These are phyloP conservation scores for Colletotrichum costaricense DNA, from an alignment of 2,329 filamentous ascomycete genomes.

Conservation along the genomic window DNA sequence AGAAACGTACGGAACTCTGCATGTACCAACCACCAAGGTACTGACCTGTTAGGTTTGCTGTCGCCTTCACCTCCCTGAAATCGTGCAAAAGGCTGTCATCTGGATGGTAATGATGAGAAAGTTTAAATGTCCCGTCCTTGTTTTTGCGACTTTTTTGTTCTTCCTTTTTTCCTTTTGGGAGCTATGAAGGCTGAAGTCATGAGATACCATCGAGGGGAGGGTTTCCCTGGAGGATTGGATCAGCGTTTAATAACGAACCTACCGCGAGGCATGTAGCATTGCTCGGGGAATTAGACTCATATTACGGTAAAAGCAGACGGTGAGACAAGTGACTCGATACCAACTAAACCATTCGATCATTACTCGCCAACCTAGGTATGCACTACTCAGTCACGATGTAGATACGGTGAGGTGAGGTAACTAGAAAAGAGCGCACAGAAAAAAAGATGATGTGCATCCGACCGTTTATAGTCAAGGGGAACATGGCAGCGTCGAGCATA, in stretches of 20 bases:
- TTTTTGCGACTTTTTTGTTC: not conserved
- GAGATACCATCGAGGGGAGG: not conserved
- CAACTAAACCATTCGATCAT: constrained; percentile 9
- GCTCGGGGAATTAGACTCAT: constrained; percentile 5
- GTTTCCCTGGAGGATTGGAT: constrained; percentile 14
- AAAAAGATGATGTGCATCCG: not conserved
- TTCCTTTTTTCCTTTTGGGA: no score
- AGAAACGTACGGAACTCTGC: not conserved
- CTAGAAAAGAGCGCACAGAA: not conserved
- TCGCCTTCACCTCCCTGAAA: not conserved
- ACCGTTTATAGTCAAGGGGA: not conserved
- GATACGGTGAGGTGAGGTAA: constrained; percentile 7
- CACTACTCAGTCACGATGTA: constrained; percentile 1
- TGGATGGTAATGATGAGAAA: not conserved
- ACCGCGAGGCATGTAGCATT: constrained; percentile 12
- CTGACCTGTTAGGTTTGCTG: not conserved
- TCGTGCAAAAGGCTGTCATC: not conserved
- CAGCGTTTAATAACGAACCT: constrained; percentile 14
- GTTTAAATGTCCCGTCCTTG: not conserved
- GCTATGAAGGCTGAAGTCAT: not conserved
- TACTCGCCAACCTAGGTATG: no score
- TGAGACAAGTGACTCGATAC: constrained; percentile 20
- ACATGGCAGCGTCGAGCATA: not conserved
- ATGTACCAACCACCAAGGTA: not conserved
- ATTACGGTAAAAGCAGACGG: constrained; percentile 14